Evolutionary conservation across 805 yeast species (phyloP).

Genomic region (Nematodospora valgi): DNA sequence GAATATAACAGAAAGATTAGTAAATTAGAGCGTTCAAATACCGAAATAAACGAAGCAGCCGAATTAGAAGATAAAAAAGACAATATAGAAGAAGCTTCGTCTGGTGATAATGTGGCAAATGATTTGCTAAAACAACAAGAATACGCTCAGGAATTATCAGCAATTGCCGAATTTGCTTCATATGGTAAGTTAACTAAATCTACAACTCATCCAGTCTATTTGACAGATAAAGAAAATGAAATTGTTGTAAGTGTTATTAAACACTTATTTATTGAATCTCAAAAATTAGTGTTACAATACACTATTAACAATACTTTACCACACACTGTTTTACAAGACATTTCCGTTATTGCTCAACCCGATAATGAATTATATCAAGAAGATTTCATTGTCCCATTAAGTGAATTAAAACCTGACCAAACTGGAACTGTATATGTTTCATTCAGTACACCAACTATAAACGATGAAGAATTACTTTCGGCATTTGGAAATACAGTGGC

Average conservation of each 20-base stretch:
- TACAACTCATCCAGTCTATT: conserved; percentile 53
- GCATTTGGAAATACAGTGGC: conserved; percentile 65
- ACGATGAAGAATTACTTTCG: conserved; percentile 35
- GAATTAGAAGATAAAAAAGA: conserved; percentile 5
- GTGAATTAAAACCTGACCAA: conserved; percentile 64
- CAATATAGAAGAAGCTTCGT: conserved; percentile 12
- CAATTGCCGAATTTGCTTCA: conserved; percentile 66
- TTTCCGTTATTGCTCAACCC: conserved; percentile 65
- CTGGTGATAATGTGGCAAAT: conserved; percentile 18
- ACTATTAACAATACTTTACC: conserved; percentile 80
- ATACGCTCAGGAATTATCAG: conserved; percentile 64
- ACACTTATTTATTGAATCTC: conserved; percentile 68
- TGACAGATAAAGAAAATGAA: conserved; percentile 92
- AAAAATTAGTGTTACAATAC: conserved; percentile 75
- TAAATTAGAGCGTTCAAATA: conserved; percentile 28
- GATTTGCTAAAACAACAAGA: conserved; percentile 52
- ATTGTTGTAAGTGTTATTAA: conserved; percentile 82
- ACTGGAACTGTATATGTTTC: conserved; percentile 78
- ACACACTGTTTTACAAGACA: conserved; percentile 73
- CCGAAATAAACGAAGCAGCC: conserved; percentile 14
- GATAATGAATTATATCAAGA: conserved; percentile 57
- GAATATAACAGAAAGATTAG: conserved; percentile 54
- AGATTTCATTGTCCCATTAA: conserved; percentile 73
- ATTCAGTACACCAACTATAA: conserved; percentile 56
- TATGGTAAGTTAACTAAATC: conserved; percentile 78